A percentile compares a stretch with the other conserved stretches of the same genome.
phyloP scores from a whole-genome alignment of 306 rosid genomes.

The Trifolium fragiferum region DNA sequence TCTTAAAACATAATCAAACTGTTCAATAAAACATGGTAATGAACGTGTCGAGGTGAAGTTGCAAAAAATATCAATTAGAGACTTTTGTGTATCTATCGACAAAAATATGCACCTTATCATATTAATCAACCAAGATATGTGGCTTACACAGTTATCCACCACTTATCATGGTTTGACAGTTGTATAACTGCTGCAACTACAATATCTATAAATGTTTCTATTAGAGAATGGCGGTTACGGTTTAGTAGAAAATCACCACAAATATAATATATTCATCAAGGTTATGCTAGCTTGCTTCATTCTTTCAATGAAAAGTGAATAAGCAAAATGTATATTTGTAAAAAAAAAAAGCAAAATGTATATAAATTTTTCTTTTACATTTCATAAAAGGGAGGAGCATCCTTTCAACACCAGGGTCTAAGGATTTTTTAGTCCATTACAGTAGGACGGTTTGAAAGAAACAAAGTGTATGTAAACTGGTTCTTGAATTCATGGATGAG shows the following conservation, averaged over 20 bases:
- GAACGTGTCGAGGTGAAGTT: not conserved
- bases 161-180: slow-evolving; percentile 2
- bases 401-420: slow-evolving; percentile 19
- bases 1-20: slow-evolving; percentile 7
- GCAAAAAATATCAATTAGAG: slow-evolving; percentile 4
- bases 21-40: not conserved
- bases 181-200: slow-evolving; percentile 16
- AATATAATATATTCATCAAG: slow-evolving; percentile 1
- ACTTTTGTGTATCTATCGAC: not conserved
- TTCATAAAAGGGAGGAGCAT: not conserved
- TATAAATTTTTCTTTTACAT: not conserved
- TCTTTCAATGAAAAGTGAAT: not conserved
- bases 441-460: slow-evolving; percentile 15
- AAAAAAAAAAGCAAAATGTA: not conserved
- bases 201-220: slow-evolving; percentile 13
- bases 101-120: not conserved
- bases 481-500: slow-evolving; percentile 8
- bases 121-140: not conserved
- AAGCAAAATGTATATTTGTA: not conserved
- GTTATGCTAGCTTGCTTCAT: not conserved
- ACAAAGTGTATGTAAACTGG: not conserved
- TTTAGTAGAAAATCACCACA: slow-evolving; percentile 3
- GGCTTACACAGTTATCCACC: not conserved
- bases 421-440: slow-evolving; percentile 11
- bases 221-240: not conserved